Evolutionary conservation across 805 yeast species (phyloP), one percentile per base, ranked within the genome.

Genomic region (Middelhovenomyces tepae): DNA sequence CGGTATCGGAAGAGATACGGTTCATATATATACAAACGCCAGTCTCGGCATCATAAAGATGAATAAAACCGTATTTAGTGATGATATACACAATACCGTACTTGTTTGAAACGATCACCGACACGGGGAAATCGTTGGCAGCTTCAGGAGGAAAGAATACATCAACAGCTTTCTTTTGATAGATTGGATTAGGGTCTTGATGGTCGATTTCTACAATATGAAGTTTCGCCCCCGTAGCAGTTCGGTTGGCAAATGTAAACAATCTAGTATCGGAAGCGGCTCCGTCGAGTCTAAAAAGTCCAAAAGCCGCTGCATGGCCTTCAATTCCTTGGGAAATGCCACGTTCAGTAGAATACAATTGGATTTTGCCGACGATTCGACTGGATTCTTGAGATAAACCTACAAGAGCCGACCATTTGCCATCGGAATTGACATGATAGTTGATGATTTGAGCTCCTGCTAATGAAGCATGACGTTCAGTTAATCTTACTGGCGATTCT

Each of bases 91-190:
- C 68, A 40, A 91, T 73, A 45, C 97, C 97, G 50, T 77, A 91
- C 53, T 73, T 71, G 61, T 81, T 72, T 16, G 95, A 78, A 27
- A 89, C 75, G 56, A 85, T 91, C 42, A 87, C 73, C 33, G 94
- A 73, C 45, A 91, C 86, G 40, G 99, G 99, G 77, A 91, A 91
- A 62, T 91, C 99, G 56, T 81, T 82, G 25, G 82, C 69, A 29
- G 95, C 94, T 63, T 93, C 98, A 17, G 94, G 87, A 22, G 98
- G 98, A 73, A 89, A 86, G 62, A 82, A 91, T 41, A 91, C 77
- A 50, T 89, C 97, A 31, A 83, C 91, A 28, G 83, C 74, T 59
- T 86, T 86, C 71, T 93, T 91, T 40, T 73, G 71, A 65, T 81
- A 91, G 15, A 69, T 65, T n/a, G 96, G 94, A 48, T 78, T 73